phyloP scores from a whole-genome alignment of 768 basidiomycete genomes.

The Psilocybe cyanescens region DNA sequence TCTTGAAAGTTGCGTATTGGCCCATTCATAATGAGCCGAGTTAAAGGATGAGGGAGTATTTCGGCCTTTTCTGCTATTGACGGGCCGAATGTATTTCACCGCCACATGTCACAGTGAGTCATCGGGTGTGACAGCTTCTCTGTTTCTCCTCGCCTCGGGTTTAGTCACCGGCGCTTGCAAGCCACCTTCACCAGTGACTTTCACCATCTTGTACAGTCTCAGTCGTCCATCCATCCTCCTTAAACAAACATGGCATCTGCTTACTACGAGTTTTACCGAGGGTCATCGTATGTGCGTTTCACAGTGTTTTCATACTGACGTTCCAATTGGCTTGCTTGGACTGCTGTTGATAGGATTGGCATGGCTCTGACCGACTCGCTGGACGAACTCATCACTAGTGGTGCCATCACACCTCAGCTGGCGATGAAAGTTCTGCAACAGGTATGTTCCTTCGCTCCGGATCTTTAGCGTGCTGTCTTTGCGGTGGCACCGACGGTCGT shows the following conservation, averaged over 20 bases:
- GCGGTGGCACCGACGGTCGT: background rate
- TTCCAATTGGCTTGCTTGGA: background rate
- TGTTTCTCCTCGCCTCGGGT: background rate
- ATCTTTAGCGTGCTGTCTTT: background rate
- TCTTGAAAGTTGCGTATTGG: no score
- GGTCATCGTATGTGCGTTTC: slow-evolving; percentile 73
- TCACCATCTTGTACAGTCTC: background rate
- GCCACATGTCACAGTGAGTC: background rate
- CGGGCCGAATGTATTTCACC: background rate
- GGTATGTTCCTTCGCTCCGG: slow-evolving; percentile 49
- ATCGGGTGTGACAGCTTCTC: background rate
- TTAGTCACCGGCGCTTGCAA: background rate
- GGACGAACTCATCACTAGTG: slow-evolving; percentile 97
- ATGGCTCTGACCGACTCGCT: slow-evolving; percentile 97
- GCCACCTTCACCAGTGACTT: background rate
- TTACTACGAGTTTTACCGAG: slow-evolving; percentile 93
- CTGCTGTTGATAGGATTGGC: slow-evolving; percentile 69
- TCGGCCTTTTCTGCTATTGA: background rate
- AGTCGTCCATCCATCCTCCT: background rate
- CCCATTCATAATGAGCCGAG: no score
- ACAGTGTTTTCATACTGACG: slow-evolving; percentile 7
- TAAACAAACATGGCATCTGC: slow-evolving; percentile 66
- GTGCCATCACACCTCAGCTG: slow-evolving; percentile 94
- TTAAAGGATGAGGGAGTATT: background rate
- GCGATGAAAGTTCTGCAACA: slow-evolving; percentile 99